These are phyloP conservation scores for Rhododendron griersonianum DNA, from an alignment of 148 eudicot species.

Conservation along the genomic window DNA sequence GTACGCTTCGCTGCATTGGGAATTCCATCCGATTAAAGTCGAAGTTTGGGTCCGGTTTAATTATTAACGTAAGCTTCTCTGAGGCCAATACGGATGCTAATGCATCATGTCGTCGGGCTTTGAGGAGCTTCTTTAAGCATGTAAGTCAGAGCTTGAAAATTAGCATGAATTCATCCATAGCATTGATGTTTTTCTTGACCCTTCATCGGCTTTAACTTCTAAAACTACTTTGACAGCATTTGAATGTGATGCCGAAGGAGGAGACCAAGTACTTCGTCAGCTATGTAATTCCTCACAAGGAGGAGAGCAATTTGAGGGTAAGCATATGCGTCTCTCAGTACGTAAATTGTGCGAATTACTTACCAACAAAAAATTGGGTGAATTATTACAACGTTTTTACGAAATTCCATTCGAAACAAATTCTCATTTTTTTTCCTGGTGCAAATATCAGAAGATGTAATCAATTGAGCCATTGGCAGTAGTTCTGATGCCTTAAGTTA, in stretches of 20 bases:
- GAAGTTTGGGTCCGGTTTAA: conserved; percentile 75
- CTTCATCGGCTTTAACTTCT: not conserved
- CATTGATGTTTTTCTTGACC: not conserved
- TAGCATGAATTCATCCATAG: not conserved
- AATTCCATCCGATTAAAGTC: conserved; percentile 79
- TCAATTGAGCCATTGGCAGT: too few relatives aligned
- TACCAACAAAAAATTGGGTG: too few relatives aligned
- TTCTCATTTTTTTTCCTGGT: too few relatives aligned
- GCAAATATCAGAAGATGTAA: too few relatives aligned
- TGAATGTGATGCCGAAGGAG: conserved; percentile 64
- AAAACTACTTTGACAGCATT: conserved; percentile 31
- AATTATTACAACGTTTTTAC: too few relatives aligned
- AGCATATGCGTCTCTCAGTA: not conserved
- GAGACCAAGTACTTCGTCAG: conserved; percentile 68
- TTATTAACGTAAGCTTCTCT: conserved; percentile 56
- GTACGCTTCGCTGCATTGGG: conserved; percentile 42
- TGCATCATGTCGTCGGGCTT: conserved; percentile 35
- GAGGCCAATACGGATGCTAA: conserved; percentile 6
- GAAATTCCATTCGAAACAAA: too few relatives aligned
- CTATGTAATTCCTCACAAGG: conserved; percentile 61
- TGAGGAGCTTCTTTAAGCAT: conserved; percentile 57
- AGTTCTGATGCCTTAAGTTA: too few relatives aligned
- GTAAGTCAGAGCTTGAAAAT: conserved; percentile 28
- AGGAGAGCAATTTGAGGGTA: conserved; percentile 53
- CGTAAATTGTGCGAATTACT: too few relatives aligned